phyloP scores from a whole-genome alignment of 176 grass and related monocot genomes.

The bread wheat (Triticum aestivum) region IWGSC_CS_RefSeq_v2.1 NC_057797.1:625158678-625159177 shows the following conservation, averaged over 20 bases:
- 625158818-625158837: background rate
- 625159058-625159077: background rate
- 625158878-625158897: background rate
- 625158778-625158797: background rate
- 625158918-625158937: constrained; percentile 5
- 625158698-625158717: background rate
- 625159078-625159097: constrained; percentile 14
- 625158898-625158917: constrained; percentile 23
- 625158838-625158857: background rate
- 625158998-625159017: background rate
- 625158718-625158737: constrained; percentile 12
- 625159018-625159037: background rate
- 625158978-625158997: constrained; percentile 25
- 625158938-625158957: background rate
- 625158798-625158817: constrained; percentile 21
- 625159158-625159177: background rate
- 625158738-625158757: background rate
- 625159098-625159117: background rate
- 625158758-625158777: constrained; percentile 29
- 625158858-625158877: too few species aligned
- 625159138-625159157: background rate
- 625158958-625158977: constrained; percentile 2
- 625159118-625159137: background rate
- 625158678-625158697: background rate
- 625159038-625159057: too few species aligned